phyloP scores from a whole-genome alignment of 768 basidiomycete species.

The Suillus weaverae region DNA sequence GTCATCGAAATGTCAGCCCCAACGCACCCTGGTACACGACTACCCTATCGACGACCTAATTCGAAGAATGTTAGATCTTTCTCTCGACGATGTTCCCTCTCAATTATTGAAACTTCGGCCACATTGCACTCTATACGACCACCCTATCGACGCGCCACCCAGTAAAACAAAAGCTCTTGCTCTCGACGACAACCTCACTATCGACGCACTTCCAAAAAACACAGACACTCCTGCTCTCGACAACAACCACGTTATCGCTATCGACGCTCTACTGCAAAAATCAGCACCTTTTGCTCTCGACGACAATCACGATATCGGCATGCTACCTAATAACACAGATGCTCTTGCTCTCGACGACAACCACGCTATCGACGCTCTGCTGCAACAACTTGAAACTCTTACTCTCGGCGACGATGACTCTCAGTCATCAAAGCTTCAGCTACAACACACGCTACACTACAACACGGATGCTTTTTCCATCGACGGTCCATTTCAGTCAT shows the following conservation, averaged over 20 bases:
- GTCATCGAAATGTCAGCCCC: background rate
- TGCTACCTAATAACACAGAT: too few species aligned
- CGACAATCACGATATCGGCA: too few species aligned
- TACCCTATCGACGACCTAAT: background rate
- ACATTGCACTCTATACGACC: too few species aligned
- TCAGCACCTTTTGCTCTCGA: background rate
- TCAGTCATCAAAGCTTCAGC: background rate
- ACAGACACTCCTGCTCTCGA: background rate
- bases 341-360: too few species aligned
- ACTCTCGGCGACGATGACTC: background rate
- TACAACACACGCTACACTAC: background rate
- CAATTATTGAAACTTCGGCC: background rate
- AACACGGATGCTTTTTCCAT: background rate
- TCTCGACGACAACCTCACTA: background rate
- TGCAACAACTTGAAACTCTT: background rate
- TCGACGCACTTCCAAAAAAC: background rate
- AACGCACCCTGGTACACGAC: background rate
- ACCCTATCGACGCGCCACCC: background rate
- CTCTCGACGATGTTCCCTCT: background rate
- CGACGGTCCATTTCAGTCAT: background rate
- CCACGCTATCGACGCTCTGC: too few species aligned
- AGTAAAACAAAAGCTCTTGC: background rate
- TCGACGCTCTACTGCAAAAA: background rate
- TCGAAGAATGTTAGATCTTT: background rate
- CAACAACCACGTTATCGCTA: background rate